Base-by-base conservation (phyloP, 164 flowering plant genomes). In the Malania oleifera region DNA sequence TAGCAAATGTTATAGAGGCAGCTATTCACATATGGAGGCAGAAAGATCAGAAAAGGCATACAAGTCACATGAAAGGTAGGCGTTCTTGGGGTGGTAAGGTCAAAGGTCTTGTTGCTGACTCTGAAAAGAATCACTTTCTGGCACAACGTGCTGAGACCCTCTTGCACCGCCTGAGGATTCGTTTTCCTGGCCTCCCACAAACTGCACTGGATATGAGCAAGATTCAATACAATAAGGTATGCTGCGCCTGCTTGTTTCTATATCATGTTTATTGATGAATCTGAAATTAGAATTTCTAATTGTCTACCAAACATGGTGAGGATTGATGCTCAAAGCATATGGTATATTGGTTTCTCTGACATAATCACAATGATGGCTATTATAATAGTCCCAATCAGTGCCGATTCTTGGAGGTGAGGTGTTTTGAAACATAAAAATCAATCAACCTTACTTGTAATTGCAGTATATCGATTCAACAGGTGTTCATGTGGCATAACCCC, bases 181-280 rank as follows among this genome's bases (percentile, higher is more conserved):
- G 86, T 7, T 82, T 80, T 54, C 87, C 91, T 53, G 84, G 81
- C 11, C 80, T 85, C 10, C 91, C 91, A 5, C 91, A 85, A 61
- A 80, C 88, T 19, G 72, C 86, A 23, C 45, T 85, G 58, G 91
- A 85, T 53, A 85, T 85, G 86, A 74, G 63, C 80, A 85, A 85
- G 72, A 82, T 85, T 59, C 91, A 80, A 52, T 82, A 77, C 64
- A 85, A 82, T 64, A 85, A 73, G 83, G 91, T 85, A 64, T 27
- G 8, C 9, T 39, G 7, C 13, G 7, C 54, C 40, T 20, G 5
- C 11, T 54, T 1, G 40, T 20, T 27, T 40, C 22, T 55, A 18
- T 13, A n/a, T n/a, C n/a, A n/a, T n/a, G 20, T 15, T 44, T 13
- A 44, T 14, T 44, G 5, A 17, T 14, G 48, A 44, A 17, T 17